Evolutionary conservation across 768 basidiomycete genomes (phyloP).

Genomic region (Tephrocybe sp.): DNA sequence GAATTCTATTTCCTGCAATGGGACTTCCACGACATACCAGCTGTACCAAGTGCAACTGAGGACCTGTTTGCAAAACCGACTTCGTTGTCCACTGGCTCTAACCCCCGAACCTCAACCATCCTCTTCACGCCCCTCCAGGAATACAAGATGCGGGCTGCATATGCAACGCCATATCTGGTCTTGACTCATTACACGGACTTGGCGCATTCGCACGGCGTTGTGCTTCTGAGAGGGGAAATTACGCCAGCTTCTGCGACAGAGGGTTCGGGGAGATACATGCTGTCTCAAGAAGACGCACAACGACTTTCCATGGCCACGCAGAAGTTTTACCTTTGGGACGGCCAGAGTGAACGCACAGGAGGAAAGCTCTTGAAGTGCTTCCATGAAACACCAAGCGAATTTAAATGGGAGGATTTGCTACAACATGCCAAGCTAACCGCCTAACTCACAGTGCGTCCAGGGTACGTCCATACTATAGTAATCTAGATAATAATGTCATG

Average conservation of each 20-base stretch:
- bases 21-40: slow-evolving; percentile 77
- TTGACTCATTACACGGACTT: slow-evolving; percentile 93
- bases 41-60: slow-evolving; percentile 44
- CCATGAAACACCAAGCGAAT: slow-evolving; percentile 74
- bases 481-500: background rate
- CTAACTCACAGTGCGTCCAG: slow-evolving; percentile 9
- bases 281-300: slow-evolving; percentile 83
- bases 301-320: slow-evolving; percentile 77
- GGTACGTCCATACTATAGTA: background rate
- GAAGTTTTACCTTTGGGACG: slow-evolving; percentile 77
- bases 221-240: slow-evolving; percentile 90
- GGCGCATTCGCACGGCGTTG: slow-evolving; percentile 70
- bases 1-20: slow-evolving; percentile 91
- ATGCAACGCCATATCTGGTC: slow-evolving; percentile 88
- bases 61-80: slow-evolving; percentile 40
- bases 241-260: slow-evolving; percentile 56
- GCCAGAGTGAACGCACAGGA: slow-evolving; percentile 32
- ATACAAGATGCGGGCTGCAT: slow-evolving; percentile 82
- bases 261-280: slow-evolving; percentile 47
- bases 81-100: slow-evolving; percentile 18
- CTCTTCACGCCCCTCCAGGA: slow-evolving; percentile 93
- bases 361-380: slow-evolving; percentile 62
- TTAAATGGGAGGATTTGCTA: slow-evolving; percentile 81
- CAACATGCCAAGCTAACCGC: slow-evolving; percentile 39
- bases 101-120: slow-evolving; percentile 67